Base-by-base conservation (phyloP, 2,329 filamentous ascomycete genomes). In the Didymella segeticola region DNA sequence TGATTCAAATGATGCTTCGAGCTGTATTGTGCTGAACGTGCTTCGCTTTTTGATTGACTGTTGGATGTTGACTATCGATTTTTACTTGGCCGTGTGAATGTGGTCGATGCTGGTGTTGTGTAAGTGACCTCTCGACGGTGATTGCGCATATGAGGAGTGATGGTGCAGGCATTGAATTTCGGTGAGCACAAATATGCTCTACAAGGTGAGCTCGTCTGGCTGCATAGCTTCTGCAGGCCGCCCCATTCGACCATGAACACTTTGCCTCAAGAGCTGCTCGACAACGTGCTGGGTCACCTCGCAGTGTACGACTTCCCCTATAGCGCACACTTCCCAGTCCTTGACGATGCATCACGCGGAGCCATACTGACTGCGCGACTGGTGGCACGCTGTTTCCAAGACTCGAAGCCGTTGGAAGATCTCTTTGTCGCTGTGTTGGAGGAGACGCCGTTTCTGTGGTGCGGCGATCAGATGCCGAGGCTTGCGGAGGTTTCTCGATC, bases 181-280 rank as follows among this genome's bases (percentile, higher is more conserved):
- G 1, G 19, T 5, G 2, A 12, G n/a, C 27, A 39, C 19, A 39
- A 39, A 39, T 12, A 20, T 12, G 31, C 4, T 25, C 15, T 12
- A 3, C 17, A 27, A 14, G 5, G 22, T 26, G 31, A 5, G 5
- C 0, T 7, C 11, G 10, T 29, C 10, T 12, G 12, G 22, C 7
- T 14, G 8, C 14, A 33, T 20, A 26, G 15, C 22, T 17, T 14
- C 5, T 17, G 20, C 5, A 9, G 3, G 30, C 14, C 37, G 23
- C 31, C 22, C 25, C 15, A 5, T 30, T 26, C n/a, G 38, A 43
- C 2, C 14, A 60, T 60, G 59, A 17, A 56, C 14, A 36, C n/a
- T 12, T 8, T 62, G 12, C 47, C 53, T 29, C 47, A 12, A 12
- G 56, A 62, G 26, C 49, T 50, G 7, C 27, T 61, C 11, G 53